Evolutionary conservation across 2,329 filamentous ascomycete species (phyloP).

Genomic region (Penicillium rolfsii): DNA sequence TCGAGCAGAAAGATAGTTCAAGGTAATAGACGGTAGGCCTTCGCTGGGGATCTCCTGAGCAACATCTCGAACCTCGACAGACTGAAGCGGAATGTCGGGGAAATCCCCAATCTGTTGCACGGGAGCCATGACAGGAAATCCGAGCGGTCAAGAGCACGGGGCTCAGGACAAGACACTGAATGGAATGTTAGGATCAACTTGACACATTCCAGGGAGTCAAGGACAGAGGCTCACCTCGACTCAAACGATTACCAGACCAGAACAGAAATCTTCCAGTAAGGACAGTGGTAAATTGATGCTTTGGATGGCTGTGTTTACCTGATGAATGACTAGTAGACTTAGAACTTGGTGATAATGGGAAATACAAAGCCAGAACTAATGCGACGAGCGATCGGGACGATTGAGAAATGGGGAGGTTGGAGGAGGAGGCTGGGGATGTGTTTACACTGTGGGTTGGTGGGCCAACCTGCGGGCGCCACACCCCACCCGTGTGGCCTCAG

Average conservation of each 20-base stretch:
- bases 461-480: slow-evolving; percentile 18
- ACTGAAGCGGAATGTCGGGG: slow-evolving; percentile 28
- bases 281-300: not conserved
- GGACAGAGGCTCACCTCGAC: slow-evolving; percentile 18
- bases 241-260: slow-evolving; percentile 18
- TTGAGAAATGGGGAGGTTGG: slow-evolving; percentile 44
- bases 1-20: slow-evolving; percentile 36
- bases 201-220: slow-evolving; percentile 12
- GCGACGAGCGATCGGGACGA: slow-evolving; percentile 14
- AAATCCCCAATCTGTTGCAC: slow-evolving; percentile 29
- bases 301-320: slow-evolving; percentile 4
- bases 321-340: slow-evolving; percentile 14
- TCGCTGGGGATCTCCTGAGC: slow-evolving; percentile 16
- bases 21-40: slow-evolving; percentile 29
- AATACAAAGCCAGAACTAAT: slow-evolving; percentile 19
- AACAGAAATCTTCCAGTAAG: slow-evolving; percentile 13
- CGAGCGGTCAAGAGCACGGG: slow-evolving; percentile 40
- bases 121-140: slow-evolving; percentile 35
- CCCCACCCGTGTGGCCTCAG: not conserved
- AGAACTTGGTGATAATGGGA: slow-evolving; percentile 11
- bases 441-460: slow-evolving; percentile 30
- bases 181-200: slow-evolving; percentile 12
- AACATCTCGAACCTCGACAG: slow-evolving; percentile 22
- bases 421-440: slow-evolving; percentile 42
- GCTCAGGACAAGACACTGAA: slow-evolving; percentile 40